phyloP scores from a whole-genome alignment of 2,329 filamentous ascomycete species.

The Davidsoniella neocaledoniae region DNA sequence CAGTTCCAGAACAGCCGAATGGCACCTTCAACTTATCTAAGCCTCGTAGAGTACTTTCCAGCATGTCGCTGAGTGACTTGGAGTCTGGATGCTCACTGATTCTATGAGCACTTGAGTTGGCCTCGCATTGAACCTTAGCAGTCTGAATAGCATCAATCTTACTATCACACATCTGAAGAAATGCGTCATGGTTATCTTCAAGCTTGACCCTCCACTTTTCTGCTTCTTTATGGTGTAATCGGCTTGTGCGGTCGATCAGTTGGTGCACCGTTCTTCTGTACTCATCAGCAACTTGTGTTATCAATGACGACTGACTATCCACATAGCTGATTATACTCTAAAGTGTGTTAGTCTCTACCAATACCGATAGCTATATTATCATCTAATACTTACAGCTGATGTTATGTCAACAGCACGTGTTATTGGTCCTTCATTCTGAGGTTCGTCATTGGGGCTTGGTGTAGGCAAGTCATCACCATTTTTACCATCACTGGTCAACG shows the following conservation, averaged over 20 bases:
- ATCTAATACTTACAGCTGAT: too few relatives aligned
- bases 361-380: too few relatives aligned
- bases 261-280: neutral
- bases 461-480: too few relatives aligned
- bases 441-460: too few relatives aligned
- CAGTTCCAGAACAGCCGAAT: neutral
- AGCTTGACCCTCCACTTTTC: neutral
- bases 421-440: too few relatives aligned
- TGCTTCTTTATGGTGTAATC: constrained; percentile 3
- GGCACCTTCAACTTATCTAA: constrained; percentile 1
- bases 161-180: constrained; percentile 4
- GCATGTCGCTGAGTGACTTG: neutral
- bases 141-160: constrained; percentile 1
- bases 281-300: constrained; percentile 6
- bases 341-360: neutral
- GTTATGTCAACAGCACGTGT: too few relatives aligned
- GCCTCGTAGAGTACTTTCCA: neutral
- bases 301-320: constrained; percentile 2
- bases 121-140: too few relatives aligned
- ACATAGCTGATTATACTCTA: constrained; percentile 8
- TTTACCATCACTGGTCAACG: too few relatives aligned
- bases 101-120: too few relatives aligned
- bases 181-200: constrained; percentile 5
- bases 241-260: constrained; percentile 3
- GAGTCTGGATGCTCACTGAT: too few relatives aligned